Evolutionary conservation across 257 asterid species (phyloP).

Genomic region (Buddleja alternifolia): DNA sequence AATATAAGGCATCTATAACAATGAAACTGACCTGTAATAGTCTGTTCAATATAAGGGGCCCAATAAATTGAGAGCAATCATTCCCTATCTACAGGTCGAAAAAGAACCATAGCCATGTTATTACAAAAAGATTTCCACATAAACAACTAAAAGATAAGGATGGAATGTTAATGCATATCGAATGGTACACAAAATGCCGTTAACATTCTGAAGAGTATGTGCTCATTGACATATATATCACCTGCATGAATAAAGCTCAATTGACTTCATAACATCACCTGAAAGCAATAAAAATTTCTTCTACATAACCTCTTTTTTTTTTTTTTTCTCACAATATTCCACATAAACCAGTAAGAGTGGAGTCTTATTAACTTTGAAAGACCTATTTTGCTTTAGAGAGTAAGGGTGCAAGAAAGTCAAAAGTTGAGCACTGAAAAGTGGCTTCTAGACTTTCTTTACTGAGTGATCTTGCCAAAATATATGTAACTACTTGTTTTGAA

Average conservation of each 20-base stretch:
- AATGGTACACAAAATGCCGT: slow-evolving; percentile 4
- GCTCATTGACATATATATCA: slow-evolving; percentile 5
- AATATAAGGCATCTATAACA: slow-evolving; percentile 44
- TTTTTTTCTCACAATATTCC: too few relatives aligned
- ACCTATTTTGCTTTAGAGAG: background rate
- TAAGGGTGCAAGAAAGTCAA: background rate
- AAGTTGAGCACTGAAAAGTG: slow-evolving; percentile 22
- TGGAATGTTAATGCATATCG: background rate
- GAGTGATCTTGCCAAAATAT: too few relatives aligned
- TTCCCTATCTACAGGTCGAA: slow-evolving; percentile 51
- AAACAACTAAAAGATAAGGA: slow-evolving; percentile 14
- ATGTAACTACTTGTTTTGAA: background rate
- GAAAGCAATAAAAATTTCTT: background rate
- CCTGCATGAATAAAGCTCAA: slow-evolving; percentile 15
- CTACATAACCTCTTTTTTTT: too few relatives aligned
- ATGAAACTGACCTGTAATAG: slow-evolving; percentile 71
- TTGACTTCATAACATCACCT: background rate
- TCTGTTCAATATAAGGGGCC: slow-evolving; percentile 78
- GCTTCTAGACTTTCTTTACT: too few relatives aligned
- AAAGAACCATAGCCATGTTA: slow-evolving; percentile 26
- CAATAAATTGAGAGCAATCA: slow-evolving; percentile 76
- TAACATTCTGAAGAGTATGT: background rate
- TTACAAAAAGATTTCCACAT: slow-evolving; percentile 23
- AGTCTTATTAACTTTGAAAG: background rate
- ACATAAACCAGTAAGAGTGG: background rate